Conservation (phyloP, 1,284 basidiomycete species). For the Rhodotorula sp. region DNA sequence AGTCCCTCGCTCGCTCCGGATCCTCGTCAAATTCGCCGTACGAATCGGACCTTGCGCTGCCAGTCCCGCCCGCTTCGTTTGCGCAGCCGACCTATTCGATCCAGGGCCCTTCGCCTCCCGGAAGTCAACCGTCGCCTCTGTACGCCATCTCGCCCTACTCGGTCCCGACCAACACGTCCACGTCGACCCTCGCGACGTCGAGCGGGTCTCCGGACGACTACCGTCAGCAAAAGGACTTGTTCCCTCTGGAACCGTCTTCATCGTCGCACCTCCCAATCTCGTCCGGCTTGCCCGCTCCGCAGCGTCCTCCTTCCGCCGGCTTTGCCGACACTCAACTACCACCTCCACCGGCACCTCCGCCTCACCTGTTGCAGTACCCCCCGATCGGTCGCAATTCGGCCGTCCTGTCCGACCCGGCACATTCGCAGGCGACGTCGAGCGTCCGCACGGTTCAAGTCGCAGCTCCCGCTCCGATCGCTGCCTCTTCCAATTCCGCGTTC, state of each 20-base stretch:
- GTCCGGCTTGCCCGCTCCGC: background rate
- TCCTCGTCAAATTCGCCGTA: background rate
- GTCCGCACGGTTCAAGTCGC: background rate
- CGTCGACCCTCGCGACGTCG: background rate
- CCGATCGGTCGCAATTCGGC: too few relatives aligned
- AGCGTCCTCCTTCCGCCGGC: background rate
- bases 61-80: conserved; percentile 1
- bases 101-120: background rate
- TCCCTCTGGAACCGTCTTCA: background rate
- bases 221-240: background rate
- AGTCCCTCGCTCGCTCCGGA: background rate
- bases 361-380: too few relatives aligned
- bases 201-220: background rate
- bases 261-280: background rate
- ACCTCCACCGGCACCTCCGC: too few relatives aligned
- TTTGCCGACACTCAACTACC: background rate
- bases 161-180: background rate
- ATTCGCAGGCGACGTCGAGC: too few relatives aligned
- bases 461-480: background rate
- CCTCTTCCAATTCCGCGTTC: conserved; percentile 14
- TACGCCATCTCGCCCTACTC: conserved; percentile 2
- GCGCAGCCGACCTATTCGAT: background rate
- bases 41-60: background rate
- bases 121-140: background rate
- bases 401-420: too few relatives aligned